A percentile compares a stretch with the other conserved stretches of the same genome.
phyloP scores from a whole-genome alignment of 352 stramenopile species.

The Pythium aristosporum region DNA sequence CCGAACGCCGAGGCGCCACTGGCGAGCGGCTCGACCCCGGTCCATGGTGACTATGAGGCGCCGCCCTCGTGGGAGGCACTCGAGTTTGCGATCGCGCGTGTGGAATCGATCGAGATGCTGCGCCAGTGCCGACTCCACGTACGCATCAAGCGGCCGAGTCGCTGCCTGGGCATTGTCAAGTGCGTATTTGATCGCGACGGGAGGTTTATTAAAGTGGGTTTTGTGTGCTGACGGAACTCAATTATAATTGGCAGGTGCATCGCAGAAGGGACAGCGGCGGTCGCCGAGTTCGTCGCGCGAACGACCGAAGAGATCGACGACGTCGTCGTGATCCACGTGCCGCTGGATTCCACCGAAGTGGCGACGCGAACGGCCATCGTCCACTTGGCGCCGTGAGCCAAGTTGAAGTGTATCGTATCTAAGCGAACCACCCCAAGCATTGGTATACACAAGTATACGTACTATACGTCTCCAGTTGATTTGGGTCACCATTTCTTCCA shows the following conservation, averaged over 20 bases:
- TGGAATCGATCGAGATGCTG: slow-evolving; percentile 12
- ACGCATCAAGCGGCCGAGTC: slow-evolving; percentile 19
- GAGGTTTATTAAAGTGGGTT: not conserved
- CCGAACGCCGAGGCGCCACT: not conserved
- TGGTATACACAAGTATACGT: not conserved
- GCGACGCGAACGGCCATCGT: not conserved
- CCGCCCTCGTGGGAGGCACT: slow-evolving; percentile 8
- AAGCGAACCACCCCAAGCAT: not conserved
- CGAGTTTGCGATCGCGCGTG: not conserved
- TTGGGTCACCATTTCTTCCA: too few species aligned
- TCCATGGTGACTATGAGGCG: not conserved
- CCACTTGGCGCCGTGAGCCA: not conserved
- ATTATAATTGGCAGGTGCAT: slow-evolving; percentile 5
- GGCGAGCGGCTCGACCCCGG: not conserved
- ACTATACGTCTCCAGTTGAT: not conserved
- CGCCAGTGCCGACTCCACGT: slow-evolving; percentile 13
- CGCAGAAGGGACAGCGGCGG: slow-evolving; percentile 2
- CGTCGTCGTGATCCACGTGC: not conserved
- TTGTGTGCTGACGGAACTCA: not conserved
- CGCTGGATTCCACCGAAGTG: slow-evolving; percentile 6
- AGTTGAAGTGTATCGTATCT: not conserved
- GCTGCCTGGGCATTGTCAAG: slow-evolving; percentile 23
- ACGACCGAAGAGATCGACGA: not conserved
- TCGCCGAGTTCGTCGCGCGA: slow-evolving; percentile 1
- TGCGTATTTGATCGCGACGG: not conserved